Evolutionary conservation across 2,329 filamentous ascomycete species (phyloP).

Genomic region (Verticillium dahliae): DNA sequence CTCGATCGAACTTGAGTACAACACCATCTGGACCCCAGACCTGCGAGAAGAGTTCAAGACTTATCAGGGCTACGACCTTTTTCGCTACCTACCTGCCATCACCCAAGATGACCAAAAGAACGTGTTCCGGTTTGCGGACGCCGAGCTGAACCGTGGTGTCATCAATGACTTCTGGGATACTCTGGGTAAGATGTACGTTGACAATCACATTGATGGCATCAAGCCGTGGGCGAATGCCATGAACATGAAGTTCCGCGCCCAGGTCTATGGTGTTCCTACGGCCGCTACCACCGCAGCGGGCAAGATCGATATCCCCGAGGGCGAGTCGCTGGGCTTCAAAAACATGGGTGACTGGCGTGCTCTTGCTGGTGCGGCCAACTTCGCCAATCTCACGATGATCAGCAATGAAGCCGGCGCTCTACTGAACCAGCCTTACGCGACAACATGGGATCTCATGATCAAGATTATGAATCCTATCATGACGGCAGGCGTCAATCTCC

Average conservation of each 20-base stretch:
- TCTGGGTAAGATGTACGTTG: conserved; percentile 7
- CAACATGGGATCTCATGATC: conserved; percentile 2
- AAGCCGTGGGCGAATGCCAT: conserved; percentile 1
- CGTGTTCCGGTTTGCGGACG: conserved; percentile 3
- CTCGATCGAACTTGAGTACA: conserved; percentile 8
- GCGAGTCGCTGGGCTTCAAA: conserved; percentile 2
- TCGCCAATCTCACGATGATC: conserved; percentile 1
- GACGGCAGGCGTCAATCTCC: conserved; percentile 10
- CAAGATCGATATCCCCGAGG: conserved; percentile 3
- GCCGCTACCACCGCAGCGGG: conserved; percentile 2
- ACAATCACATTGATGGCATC: conserved; percentile 6
- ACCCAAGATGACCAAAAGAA: conserved; percentile 7
- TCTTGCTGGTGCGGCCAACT: conserved; percentile 2
- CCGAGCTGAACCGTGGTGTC: conserved; percentile 6
- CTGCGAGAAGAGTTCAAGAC: conserved; percentile 5
- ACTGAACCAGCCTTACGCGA: neutral
- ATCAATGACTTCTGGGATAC: conserved; percentile 10
- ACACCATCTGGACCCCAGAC: conserved; percentile 5
- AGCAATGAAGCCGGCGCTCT: conserved; percentile 6
- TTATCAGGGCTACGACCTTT: conserved; percentile 5
- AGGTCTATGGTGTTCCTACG: conserved; percentile 7
- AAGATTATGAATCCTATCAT: conserved; percentile 9
- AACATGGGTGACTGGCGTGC: conserved; percentile 3
- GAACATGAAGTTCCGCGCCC: conserved; percentile 8
- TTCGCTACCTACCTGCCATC: conserved; percentile 4